Base-by-base conservation (phyloP, 192 early-diverging fungal genomes). In the Kappamyces sp. region DNA sequence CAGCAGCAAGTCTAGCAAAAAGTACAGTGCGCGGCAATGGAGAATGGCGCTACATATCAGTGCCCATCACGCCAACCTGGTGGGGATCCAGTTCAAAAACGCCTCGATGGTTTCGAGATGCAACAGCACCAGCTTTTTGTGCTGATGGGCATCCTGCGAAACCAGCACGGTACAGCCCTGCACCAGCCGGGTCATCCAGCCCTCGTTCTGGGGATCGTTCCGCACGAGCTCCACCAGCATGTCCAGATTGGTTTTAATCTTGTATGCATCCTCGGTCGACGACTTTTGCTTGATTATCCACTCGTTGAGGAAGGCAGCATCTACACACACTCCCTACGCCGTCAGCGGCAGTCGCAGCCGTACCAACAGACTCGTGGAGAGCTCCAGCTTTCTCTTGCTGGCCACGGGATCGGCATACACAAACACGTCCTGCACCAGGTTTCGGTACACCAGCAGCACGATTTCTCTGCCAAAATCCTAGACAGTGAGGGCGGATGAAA, bases 351-450 rank as follows among this genome's bases (percentile, higher is more conserved):
- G 30, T 7, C 30, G 35, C 2, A 34, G 70, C 15, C 84, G 72
- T 12, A 77, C 71, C 29, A 81, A 59, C 47, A 88, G 60, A 4
- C 73, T 71, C 37, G 69, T 72, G 8, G 74, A 67, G 3, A 87
- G 65, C 49, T 84, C 80, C 8, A 64, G 66, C 57, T 84, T 83
- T 6, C 84, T 66, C 8, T 76, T 50, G 29, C 67, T 72, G 1
- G 84, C 82, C 1, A 86, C 66, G 4, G 70, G 65, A 49, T 81
- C 79, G 31, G 86, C 84, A 41, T 69, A 84, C 1, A 84, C 50
- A 31, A 75, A 85, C 0, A 84, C 61, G 57, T 88, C 86, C 50
- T 88, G 81, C 2, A 68, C 72, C 0, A 88, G 59, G n/a, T 64
- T 64, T 33, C 74, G 60, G 29, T 71, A 73, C 11, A 83, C 68